Evolutionary conservation across 129 eudicot genomes (phyloP).

Genomic region (Scalesia atractyloides): DNA sequence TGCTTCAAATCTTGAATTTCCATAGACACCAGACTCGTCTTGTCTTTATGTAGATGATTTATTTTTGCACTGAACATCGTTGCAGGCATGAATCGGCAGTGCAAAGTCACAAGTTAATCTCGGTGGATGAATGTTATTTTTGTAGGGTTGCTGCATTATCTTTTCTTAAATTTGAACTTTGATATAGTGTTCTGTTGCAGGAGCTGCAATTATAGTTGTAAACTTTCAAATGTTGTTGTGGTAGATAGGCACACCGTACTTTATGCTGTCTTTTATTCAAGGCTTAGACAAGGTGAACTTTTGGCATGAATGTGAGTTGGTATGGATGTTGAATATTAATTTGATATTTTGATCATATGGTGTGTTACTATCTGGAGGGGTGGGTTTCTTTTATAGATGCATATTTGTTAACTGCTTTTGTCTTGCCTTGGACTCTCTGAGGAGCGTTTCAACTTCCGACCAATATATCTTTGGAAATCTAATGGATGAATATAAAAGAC

Average conservation of each 20-base stretch:
- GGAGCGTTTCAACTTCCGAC: too few species aligned
- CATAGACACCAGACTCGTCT: too few species aligned
- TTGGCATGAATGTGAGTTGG: neutral
- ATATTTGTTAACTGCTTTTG: neutral
- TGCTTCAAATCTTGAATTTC: too few species aligned
- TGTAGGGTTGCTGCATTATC: neutral
- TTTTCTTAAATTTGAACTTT: too few species aligned
- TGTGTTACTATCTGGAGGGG: neutral
- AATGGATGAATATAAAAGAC: too few species aligned
- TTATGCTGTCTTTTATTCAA: neutral
- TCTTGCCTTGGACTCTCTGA: too few species aligned
- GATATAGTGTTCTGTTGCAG: neutral
- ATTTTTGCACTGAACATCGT: too few species aligned
- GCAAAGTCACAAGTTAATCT: neutral
- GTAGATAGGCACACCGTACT: neutral
- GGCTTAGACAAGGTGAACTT: neutral
- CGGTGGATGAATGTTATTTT: neutral
- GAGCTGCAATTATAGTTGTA: too few species aligned
- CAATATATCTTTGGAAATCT: too few species aligned
- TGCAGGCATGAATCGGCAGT: too few species aligned
- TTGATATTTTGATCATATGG: neutral
- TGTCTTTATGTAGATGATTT: too few species aligned
- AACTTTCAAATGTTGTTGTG: too few species aligned
- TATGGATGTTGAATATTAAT: neutral
- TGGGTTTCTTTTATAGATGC: neutral